These are phyloP conservation scores for Entonaema liquescens DNA, from an alignment of 495 filamentous ascomycete species.

Conservation along the genomic window DNA sequence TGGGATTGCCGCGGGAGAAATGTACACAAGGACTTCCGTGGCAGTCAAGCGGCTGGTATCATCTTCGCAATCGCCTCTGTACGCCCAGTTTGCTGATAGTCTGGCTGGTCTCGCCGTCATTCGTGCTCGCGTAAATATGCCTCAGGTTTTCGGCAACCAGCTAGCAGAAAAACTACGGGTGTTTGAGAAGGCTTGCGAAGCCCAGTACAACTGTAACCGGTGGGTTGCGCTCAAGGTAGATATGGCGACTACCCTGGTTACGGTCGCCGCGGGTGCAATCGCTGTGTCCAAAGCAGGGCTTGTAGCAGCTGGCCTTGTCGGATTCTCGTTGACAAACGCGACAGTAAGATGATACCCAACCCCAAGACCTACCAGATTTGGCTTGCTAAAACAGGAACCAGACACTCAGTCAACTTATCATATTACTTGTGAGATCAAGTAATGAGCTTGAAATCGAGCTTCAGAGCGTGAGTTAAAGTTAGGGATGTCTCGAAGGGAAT, in stretches of 20 bases:
- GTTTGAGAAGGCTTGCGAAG: slow-evolving; percentile 51
- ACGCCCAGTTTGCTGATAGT: slow-evolving; percentile 61
- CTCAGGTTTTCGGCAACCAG: slow-evolving; percentile 51
- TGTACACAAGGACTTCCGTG: slow-evolving; percentile 60
- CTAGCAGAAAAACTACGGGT: slow-evolving; percentile 55
- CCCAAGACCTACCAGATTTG: background rate
- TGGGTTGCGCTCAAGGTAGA: slow-evolving; percentile 61
- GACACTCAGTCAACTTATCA: slow-evolving; percentile 56
- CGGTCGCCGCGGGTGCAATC: slow-evolving; percentile 55
- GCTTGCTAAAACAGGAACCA: slow-evolving; percentile 16
- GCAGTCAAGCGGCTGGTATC: slow-evolving; percentile 55
- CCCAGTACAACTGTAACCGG: slow-evolving; percentile 60
- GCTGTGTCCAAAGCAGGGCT: slow-evolving; percentile 53
- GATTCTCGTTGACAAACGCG: slow-evolving; percentile 60
- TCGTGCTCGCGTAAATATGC: slow-evolving; percentile 56
- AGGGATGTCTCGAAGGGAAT: background rate
- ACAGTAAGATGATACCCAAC: slow-evolving; percentile 40
- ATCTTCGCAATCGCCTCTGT: slow-evolving; percentile 58
- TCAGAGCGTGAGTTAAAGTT: slow-evolving; percentile 49
- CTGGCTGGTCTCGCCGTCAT: slow-evolving; percentile 58
- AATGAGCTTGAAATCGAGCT: slow-evolving; percentile 62
- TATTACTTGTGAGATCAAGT: slow-evolving; percentile 55
- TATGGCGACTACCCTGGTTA: slow-evolving; percentile 57
- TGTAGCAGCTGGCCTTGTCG: slow-evolving; percentile 56
- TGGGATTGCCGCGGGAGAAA: slow-evolving; percentile 57